Percentiles rank a stretch among this genome's conserved stretches.
These are phyloP conservation scores for Chloris gayana DNA, from an alignment of 176 grass and related monocot species.

Conservation along the genomic window DNA sequence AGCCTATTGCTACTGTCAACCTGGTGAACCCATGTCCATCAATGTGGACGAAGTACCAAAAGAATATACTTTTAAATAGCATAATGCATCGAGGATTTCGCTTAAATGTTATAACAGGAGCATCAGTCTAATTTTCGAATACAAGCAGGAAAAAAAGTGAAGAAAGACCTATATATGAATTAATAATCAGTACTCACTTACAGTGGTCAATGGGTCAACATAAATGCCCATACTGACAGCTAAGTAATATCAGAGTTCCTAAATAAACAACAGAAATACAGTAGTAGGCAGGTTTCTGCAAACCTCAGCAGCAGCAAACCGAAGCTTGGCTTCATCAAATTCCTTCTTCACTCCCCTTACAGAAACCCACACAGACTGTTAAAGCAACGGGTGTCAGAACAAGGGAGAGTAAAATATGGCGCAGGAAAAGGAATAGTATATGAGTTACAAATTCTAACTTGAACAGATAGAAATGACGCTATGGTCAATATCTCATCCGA, in stretches of 20 bases:
- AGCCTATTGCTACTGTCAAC: background rate
- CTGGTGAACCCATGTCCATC: constrained; percentile 3
- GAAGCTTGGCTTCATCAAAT: constrained; percentile 96
- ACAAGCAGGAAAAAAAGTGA: background rate
- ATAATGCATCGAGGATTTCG: constrained; percentile 15
- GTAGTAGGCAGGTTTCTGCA: constrained; percentile 25
- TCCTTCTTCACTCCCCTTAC: constrained; percentile 80
- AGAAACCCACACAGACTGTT: constrained; percentile 87
- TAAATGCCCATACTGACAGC: constrained; percentile 16
- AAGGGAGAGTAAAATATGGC: constrained; percentile 23
- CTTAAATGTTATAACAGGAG: constrained; percentile 21
- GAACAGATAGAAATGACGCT: constrained; percentile 90
- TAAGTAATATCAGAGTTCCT: constrained; percentile 6
- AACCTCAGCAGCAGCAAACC: constrained; percentile 97
- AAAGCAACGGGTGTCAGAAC: constrained; percentile 37
- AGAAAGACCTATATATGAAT: background rate
- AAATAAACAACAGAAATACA: background rate
- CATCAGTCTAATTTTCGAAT: constrained; percentile 9
- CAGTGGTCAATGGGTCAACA: constrained; percentile 18
- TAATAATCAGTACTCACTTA: background rate
- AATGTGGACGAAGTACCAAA: background rate
- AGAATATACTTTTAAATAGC: background rate
- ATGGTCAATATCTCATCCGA: constrained; percentile 96
- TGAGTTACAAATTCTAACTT: constrained; percentile 53
- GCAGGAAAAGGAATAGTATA: constrained; percentile 15